phyloP scores from a whole-genome alignment of 78 protist genomes.

The Pigoraptor vietnamica region DNA sequence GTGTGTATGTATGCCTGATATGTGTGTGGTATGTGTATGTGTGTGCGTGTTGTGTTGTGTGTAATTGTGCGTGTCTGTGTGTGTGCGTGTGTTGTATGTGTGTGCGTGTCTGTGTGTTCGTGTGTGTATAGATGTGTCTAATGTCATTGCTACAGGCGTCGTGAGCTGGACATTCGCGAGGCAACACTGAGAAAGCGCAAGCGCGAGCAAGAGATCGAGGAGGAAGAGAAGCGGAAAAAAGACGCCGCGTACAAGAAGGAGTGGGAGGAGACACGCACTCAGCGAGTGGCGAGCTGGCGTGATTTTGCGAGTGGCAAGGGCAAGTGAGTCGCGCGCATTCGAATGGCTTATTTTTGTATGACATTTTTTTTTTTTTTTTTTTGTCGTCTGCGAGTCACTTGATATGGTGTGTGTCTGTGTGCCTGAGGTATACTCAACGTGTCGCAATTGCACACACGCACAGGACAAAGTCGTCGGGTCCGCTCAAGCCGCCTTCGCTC shows the following conservation, averaged over 20 bases:
- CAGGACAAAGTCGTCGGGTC: not conserved
- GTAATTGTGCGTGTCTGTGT: not conserved
- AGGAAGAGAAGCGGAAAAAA: not conserved
- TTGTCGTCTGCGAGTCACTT: too few relatives aligned
- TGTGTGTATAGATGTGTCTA: not conserved
- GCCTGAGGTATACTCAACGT: too few relatives aligned
- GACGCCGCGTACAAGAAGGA: not conserved
- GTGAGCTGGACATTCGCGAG: not conserved
- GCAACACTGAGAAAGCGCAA: not conserved
- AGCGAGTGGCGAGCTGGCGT: not conserved
- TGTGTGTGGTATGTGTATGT: not conserved
- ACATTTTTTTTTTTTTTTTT: too few relatives aligned
- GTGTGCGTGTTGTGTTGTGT: not conserved
- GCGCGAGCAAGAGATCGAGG: not conserved
- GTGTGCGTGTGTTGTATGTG: not conserved
- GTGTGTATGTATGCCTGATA: not conserved
- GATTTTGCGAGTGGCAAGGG: not conserved
- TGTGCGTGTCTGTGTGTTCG: not conserved
- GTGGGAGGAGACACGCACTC: not conserved
- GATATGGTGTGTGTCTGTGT: too few relatives aligned
- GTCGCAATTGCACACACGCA: not conserved
- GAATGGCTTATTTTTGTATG: not conserved
- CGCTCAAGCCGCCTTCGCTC: not conserved
- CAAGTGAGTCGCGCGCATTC: not conserved
- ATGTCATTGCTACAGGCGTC: not conserved